A percentile compares a stretch with the other conserved stretches of the same genome.
These are phyloP conservation scores for Lagenidium giganteum DNA, from an alignment of 352 stramenopile genomes.

Conservation along the genomic window DNA sequence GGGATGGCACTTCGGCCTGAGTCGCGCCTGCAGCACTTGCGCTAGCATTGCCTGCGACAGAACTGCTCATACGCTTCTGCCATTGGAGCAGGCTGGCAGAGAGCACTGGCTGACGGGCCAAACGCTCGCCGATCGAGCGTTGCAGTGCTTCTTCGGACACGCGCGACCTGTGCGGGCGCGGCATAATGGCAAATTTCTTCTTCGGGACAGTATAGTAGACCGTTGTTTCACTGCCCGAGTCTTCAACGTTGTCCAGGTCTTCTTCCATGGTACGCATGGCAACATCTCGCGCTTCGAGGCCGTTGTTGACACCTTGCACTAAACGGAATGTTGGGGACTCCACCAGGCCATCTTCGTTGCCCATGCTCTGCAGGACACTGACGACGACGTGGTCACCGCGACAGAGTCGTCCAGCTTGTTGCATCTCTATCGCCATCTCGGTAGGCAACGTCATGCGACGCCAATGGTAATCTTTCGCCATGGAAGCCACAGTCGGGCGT, in stretches of 20 bases:
- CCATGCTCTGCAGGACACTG: no score
- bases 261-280: not conserved
- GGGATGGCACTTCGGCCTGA: no score
- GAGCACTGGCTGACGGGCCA: conserved; percentile 2
- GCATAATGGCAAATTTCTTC: conserved; percentile 37
- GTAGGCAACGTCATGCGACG: no score
- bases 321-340: conserved; percentile 24
- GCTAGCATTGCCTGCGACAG: not conserved
- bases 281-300: conserved; percentile 12
- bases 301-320: conserved; percentile 6
- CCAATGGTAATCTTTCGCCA: no score
- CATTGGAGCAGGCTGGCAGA: not conserved
- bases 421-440: no score
- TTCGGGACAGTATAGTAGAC: conserved; percentile 27
- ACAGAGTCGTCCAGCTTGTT: conserved; percentile 8
- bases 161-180: conserved; percentile 16
- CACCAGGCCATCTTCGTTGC: conserved; percentile 1
- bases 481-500: no score
- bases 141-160: conserved; percentile 29
- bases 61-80: not conserved
- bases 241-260: conserved; percentile 1
- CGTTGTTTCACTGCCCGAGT: not conserved
- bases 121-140: conserved; percentile 20
- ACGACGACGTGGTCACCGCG: conserved; percentile 32
- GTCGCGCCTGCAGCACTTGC: not conserved